Base-by-base conservation (phyloP, 176 grass and related monocot species). In the Oryza longistaminata region DNA sequence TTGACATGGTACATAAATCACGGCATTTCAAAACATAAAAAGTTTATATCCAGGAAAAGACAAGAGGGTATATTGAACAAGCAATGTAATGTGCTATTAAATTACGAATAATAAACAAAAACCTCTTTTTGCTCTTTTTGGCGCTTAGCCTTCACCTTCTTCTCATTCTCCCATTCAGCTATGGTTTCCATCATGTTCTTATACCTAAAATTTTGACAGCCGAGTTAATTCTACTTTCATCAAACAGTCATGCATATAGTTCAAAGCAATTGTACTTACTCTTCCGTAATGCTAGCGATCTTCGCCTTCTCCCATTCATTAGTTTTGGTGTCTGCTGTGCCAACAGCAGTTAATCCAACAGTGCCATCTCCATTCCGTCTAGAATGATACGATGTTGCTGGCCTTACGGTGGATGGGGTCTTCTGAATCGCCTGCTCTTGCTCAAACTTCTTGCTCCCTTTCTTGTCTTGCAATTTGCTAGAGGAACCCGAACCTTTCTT, bases 221-320 rank as follows among this genome's bases (percentile, higher is more conserved):
- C 5, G 13, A 34, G 9, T 92, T 39, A 89, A 43, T 45, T 49
- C 9, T 65, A 43, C 14, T 34, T 8, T 11, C 24, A 64, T 43
- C 12, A 85, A 82, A 42, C 49, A 3, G 9, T 53, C 12, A 11
- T 43, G 29, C 26, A 49, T 44, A 69, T 5, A 21, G 13, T 60
- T 26, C 52, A 17, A 81, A 80, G 34, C 2, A 8, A 26, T 26
- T 39, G 6, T 76, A 77, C 66, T 73, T 76, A 95, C 96, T 92
- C 84, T 19, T 89, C 70, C 82, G 13, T 89, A 71, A 94, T 83
- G 68, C 79, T 86, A 19, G 69, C 74, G 22, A 98, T 74, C 70
- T 92, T 91, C 73, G 82, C 88, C 37, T 75, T 94, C 86, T 94
- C 93, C 96, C 96, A 98, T 67, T 64, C 88, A 66, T 92, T 73